Base-by-base conservation (phyloP, 192 early-diverging fungal species). In the Entomortierella parvispora region DNA sequence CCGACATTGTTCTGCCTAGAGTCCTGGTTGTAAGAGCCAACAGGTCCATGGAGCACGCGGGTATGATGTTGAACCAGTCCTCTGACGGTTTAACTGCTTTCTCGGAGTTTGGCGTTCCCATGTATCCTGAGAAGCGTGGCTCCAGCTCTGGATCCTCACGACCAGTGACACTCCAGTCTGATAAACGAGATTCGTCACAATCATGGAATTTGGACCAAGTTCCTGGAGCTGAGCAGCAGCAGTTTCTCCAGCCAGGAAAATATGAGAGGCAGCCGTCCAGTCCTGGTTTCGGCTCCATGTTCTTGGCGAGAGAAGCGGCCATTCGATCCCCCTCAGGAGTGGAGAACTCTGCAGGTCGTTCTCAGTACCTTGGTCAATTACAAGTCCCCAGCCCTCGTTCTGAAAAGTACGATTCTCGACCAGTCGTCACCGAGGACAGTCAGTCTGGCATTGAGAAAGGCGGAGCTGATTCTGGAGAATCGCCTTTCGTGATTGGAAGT, bases 221-320 rank as follows among this genome's bases (percentile, higher is more conserved):
- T 18, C 49, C 46, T 4, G 49, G 37, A n/a, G 18, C 37, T 42
- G 48, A 60, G 12, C 34, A 74, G 29, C 44, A 46, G 25, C 74
- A 77, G 33, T 68, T 68, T 20, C 34, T 77, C 40, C 42, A 52
- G 0, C 74, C 74, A 50, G 66, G 59, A 0, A 77, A 54, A 28
- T 77, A 77, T 23, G 74, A 77, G 29, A 43, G 61, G 1, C 74
- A 57, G n/a, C 74, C 74, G 0, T 3, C n/a, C 9, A 77, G 74
- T 42, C 74, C 74, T 18, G 74, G 74, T n/a, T 77, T 77, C 43
- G 74, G 74, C 0, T 68, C 74, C 3, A 77, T 77, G 74, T 77
- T 68, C 28, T 44, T 77, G 40, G 74, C 59, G 1, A 48, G 66
- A 52, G 65, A 77, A 28, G 74, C 74, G 7, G 74, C 74, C 5